Base-by-base conservation (phyloP, 164 flowering plant species). In the Kalanchoe fedtschenkoi region DNA sequence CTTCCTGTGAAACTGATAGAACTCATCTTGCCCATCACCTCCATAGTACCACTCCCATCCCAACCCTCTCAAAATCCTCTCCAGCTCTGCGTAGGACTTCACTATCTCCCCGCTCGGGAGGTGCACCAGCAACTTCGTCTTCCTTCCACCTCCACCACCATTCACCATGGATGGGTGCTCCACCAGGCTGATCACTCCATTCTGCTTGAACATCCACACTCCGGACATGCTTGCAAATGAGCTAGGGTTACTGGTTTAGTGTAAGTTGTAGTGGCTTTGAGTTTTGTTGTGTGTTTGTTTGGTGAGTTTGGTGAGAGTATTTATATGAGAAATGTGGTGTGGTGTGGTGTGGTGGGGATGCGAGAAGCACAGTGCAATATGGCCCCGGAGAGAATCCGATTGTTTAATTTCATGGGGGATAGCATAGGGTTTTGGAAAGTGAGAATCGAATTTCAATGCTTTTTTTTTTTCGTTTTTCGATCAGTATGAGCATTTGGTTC, bases 31-130 rank as follows among this genome's bases (percentile, higher is more conserved):
- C 7, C 56, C 56, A 16, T 55, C 66, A 54, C 66, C 33, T 38
- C 60, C 60, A 38, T 55, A 34, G 35, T 60, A 60, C 62, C 62
- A 35, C 32, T 60, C 62, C 62, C 62, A 60, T 38, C 66, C 66
- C 4, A 63, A 24, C 21, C 58, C 59, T 16, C 29, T 21, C 14
- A 63, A 28, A 6, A 63, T 51, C 4, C 57, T 53, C 58, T 63
- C 65, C 21, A 63, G 29, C 9, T 2, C 24, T 2, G 58, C 15
- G 38, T 62, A 62, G 13, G 65, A 62, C 24, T 14, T 39, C 8
- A 62, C 37, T 7, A 62, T 56, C 37, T 62, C 65, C 22, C 65
- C 54, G 11, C 26, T 62, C 21, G 38, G 65, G 1, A 62, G 34
- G 56, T 62, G 51, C 55, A 62, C 41, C 65, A 62, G 34, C 21